Evolutionary conservation across 768 basidiomycete genomes (phyloP).

Genomic region (Heimioporus sp.): DNA sequence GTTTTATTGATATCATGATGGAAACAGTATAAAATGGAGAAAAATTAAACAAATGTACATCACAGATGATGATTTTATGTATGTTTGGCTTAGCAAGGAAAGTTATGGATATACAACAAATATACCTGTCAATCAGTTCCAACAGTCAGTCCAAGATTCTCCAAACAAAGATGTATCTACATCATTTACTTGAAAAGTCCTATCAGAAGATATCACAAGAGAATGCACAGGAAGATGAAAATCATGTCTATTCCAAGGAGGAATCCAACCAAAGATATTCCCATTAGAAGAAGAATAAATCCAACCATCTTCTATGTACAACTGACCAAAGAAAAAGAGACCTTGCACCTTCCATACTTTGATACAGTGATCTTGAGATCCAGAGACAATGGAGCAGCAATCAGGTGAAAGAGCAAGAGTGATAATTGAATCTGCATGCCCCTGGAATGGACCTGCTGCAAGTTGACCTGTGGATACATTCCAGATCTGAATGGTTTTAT

Average conservation of each 20-base stretch:
- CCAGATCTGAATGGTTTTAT: conserved; percentile 16
- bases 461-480: conserved; percentile 12
- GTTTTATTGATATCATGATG: too few species aligned
- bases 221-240: conserved; percentile 15
- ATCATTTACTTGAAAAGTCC: conserved; percentile 10
- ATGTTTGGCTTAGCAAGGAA: too few species aligned
- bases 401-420: conserved; percentile 15
- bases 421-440: too few species aligned
- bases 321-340: not conserved
- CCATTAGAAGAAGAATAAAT: conserved; percentile 9
- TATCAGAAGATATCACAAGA: conserved; percentile 11
- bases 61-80: too few species aligned
- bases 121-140: conserved; percentile 7
- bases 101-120: too few species aligned
- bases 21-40: too few species aligned
- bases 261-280: conserved; percentile 16
- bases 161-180: conserved; percentile 8
- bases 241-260: conserved; percentile 17
- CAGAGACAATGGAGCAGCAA: conserved; percentile 13
- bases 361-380: conserved; percentile 11
- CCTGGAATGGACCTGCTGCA: not conserved
- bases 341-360: conserved; percentile 8
- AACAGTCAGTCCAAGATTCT: conserved; percentile 18
- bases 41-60: too few species aligned
- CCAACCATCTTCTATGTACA: conserved; percentile 16